Conservation (phyloP, 108 stramenopile species). For the Heterococcus sp. region DNA sequence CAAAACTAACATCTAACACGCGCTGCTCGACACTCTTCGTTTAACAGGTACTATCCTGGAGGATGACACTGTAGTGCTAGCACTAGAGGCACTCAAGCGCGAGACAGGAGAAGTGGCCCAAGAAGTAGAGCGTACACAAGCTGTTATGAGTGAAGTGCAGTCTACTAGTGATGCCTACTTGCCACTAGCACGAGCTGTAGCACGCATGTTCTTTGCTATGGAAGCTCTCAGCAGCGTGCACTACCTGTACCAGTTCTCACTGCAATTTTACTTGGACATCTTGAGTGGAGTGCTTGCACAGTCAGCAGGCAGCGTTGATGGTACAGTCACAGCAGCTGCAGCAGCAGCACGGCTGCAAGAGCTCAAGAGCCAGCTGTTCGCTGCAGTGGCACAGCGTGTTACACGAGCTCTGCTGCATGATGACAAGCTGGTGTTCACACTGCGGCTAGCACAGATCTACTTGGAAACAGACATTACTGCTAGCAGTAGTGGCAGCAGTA, state of each 20-base stretch:
- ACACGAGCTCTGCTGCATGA: conserved; percentile 76
- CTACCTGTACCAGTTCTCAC: conserved; percentile 55
- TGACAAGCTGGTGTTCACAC: conserved; percentile 87
- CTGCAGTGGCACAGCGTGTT: conserved; percentile 77
- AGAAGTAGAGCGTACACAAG: conserved; percentile 80
- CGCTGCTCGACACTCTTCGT: no score
- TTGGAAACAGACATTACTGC: conserved; percentile 43
- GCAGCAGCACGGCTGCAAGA: conserved; percentile 52
- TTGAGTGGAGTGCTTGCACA: conserved; percentile 54
- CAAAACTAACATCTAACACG: no score
- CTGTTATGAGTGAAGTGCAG: conserved; percentile 83
- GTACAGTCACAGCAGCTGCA: conserved; percentile 30
- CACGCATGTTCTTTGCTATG: conserved; percentile 58
- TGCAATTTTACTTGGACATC: conserved; percentile 73
- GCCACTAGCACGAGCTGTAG: conserved; percentile 75
- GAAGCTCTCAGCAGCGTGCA: conserved; percentile 34
- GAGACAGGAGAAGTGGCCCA: conserved; percentile 87
- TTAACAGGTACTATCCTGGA: conserved; percentile 97
- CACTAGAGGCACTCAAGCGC: conserved; percentile 89
- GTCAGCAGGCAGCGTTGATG: conserved; percentile 4
- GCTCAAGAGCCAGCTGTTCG: conserved; percentile 69
- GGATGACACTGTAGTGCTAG: conserved; percentile 86
- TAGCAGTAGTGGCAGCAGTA: conserved; percentile 39
- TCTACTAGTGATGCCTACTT: conserved; percentile 74
- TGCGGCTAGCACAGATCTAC: conserved; percentile 75